A percentile compares a stretch with the other conserved stretches of the same genome.
phyloP scores from a whole-genome alignment of 495 filamentous ascomycete species.

The Polyplosphaeria fusca region DNA sequence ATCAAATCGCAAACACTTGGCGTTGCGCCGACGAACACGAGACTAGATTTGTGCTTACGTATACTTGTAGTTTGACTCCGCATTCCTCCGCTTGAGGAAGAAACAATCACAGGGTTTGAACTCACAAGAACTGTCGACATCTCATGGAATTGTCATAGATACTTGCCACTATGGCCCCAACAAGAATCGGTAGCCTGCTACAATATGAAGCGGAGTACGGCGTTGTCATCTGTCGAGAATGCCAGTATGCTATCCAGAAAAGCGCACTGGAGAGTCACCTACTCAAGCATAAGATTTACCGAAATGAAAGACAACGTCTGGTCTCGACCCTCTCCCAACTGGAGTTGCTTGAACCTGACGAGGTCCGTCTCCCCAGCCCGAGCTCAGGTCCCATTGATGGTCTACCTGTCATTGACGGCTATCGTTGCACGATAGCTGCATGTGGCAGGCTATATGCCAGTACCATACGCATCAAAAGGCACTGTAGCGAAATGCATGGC shows the following conservation, averaged over 20 bases:
- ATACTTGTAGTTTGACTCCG: too few species aligned
- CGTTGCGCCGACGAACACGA: too few species aligned
- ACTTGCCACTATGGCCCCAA: conserved; percentile 12
- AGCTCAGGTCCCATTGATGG: conserved; percentile 34
- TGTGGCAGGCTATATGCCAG: conserved; percentile 40
- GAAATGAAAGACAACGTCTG: conserved; percentile 35
- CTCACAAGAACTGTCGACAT: too few species aligned
- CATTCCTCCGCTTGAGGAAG: too few species aligned
- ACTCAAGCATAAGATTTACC: conserved; percentile 43
- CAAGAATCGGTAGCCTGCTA: conserved; percentile 33
- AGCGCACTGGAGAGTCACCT: conserved; percentile 40
- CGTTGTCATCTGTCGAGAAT: conserved; percentile 43
- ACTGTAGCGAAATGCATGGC: conserved; percentile 40
- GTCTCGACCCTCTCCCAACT: conserved; percentile 35
- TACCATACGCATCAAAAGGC: conserved; percentile 39
- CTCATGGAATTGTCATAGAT: too few species aligned
- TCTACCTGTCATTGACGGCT: conserved; percentile 38
- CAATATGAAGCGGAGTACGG: conserved; percentile 36
- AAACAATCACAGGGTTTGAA: too few species aligned
- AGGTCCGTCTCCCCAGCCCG: conserved; percentile 32
- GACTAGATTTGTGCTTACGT: too few species aligned
- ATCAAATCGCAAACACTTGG: too few species aligned
- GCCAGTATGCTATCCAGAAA: conserved; percentile 44
- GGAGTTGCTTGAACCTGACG: conserved; percentile 35
- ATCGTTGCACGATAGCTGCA: conserved; percentile 30